phyloP scores from a whole-genome alignment of 192 early-diverging fungal genomes.

The Linnemannia schmuckeri region DNA sequence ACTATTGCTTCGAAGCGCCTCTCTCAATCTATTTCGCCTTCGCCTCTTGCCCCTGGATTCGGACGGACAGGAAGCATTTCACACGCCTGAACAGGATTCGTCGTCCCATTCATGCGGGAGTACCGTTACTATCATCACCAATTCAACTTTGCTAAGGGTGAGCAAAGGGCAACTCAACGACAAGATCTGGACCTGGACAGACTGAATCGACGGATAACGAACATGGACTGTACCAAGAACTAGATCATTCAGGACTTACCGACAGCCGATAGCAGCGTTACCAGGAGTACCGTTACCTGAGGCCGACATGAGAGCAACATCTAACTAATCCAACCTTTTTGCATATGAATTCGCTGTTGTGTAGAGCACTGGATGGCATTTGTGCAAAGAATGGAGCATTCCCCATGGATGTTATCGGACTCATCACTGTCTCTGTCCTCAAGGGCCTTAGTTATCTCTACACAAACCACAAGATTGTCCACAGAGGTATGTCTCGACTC shows the following conservation, averaged over 20 bases:
- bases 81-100: no score
- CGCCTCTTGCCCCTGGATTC: background rate
- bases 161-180: background rate
- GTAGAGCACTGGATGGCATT: conserved; percentile 88
- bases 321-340: background rate
- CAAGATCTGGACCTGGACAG: background rate
- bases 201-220: background rate
- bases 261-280: background rate
- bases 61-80: no score
- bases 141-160: background rate
- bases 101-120: background rate
- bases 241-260: background rate
- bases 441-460: conserved; percentile 89
- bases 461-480: conserved; percentile 91
- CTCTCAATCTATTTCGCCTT: background rate
- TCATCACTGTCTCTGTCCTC: conserved; percentile 85
- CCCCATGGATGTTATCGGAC: conserved; percentile 87
- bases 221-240: background rate
- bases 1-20: background rate
- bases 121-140: background rate
- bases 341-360: background rate
- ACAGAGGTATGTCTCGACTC: conserved; percentile 76
- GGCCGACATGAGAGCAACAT: background rate
- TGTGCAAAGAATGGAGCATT: conserved; percentile 94
- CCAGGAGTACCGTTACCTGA: background rate